These are phyloP conservation scores for Aspergillus puulaauensis DNA, from an alignment of 2,329 filamentous ascomycete genomes.

Conservation along the genomic window DNA sequence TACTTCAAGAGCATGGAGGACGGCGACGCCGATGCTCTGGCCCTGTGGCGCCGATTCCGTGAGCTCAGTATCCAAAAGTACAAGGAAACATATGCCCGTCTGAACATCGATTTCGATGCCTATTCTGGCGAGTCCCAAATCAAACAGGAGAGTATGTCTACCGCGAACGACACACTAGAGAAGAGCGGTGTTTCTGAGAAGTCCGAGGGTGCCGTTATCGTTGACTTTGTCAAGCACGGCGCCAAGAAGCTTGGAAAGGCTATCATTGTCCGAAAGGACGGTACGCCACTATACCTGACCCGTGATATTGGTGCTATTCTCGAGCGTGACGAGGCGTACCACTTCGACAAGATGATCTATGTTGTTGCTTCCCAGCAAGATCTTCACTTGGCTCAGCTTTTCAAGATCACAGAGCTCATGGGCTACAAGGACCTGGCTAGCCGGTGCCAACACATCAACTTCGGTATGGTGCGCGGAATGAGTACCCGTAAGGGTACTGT, in stretches of 20 bases:
- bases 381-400: conserved; percentile 63
- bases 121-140: conserved; percentile 71
- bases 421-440: conserved; percentile 59
- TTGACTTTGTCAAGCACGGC: conserved; percentile 68
- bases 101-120: conserved; percentile 66
- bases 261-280: conserved; percentile 65
- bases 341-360: conserved; percentile 69
- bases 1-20: conserved; percentile 71
- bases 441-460: conserved; percentile 64
- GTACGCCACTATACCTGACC: conserved; percentile 67
- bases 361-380: conserved; percentile 66
- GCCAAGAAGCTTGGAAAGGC: conserved; percentile 68
- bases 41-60: conserved; percentile 64
- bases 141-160: conserved; percentile 60
- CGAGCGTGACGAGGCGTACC: conserved; percentile 61
- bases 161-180: conserved; percentile 59
- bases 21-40: conserved; percentile 58
- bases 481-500: conserved; percentile 68
- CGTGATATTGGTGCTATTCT: conserved; percentile 67
- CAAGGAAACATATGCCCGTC: conserved; percentile 61
- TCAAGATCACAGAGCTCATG: conserved; percentile 64
- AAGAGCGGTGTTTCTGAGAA: conserved; percentile 62
- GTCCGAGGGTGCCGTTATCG: conserved; percentile 65
- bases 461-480: conserved; percentile 67
- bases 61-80: conserved; percentile 65